Percentiles rank a stretch among this genome's conserved stretches.
Conservation (phyloP, 2,329 filamentous ascomycete species). For the Cyphellophora europaea region DNA sequence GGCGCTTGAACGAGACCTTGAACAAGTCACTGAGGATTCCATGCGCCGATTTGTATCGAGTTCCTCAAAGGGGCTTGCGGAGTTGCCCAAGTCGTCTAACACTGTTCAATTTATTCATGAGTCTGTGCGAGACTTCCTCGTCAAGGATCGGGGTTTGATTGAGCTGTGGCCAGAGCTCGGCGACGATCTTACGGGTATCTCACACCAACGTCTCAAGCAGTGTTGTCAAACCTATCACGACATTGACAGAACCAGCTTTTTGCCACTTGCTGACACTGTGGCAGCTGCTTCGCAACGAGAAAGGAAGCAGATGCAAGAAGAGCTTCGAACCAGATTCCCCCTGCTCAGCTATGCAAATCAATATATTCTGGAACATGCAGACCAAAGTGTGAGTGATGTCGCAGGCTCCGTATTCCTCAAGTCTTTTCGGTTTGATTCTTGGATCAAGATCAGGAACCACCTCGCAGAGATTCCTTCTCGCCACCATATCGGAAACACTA, state of each 20-base stretch:
- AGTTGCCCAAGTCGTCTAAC: conserved; percentile 14
- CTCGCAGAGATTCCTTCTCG: background rate
- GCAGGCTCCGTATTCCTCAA: conserved; percentile 18
- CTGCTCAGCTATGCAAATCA: conserved; percentile 31
- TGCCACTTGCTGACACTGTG: conserved; percentile 3
- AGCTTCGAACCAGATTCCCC: conserved; percentile 23
- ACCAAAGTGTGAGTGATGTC: conserved; percentile 15
- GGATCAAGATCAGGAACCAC: conserved; percentile 18
- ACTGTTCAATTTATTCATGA: conserved; percentile 29
- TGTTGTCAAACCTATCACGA: conserved; percentile 35
- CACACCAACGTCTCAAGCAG: conserved; percentile 26
- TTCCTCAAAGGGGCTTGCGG: conserved; percentile 25
- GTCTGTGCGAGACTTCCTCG: conserved; percentile 25
- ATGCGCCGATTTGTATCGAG: conserved; percentile 16
- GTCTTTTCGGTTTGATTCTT: conserved; percentile 21
- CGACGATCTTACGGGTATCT: conserved; percentile 2
- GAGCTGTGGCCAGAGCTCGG: conserved; percentile 5
- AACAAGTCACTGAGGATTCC: conserved; percentile 2
- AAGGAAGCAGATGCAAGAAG: conserved; percentile 13
- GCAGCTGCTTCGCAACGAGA: conserved; percentile 11
- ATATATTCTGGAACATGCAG: conserved; percentile 22
- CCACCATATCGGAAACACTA: no score
- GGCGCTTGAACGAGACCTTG: background rate
- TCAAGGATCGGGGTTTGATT: conserved; percentile 20
- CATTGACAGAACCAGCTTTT: conserved; percentile 12